phyloP scores from a whole-genome alignment of 1,284 basidiomycete genomes.

The Xerocomus nothofagi region DNA sequence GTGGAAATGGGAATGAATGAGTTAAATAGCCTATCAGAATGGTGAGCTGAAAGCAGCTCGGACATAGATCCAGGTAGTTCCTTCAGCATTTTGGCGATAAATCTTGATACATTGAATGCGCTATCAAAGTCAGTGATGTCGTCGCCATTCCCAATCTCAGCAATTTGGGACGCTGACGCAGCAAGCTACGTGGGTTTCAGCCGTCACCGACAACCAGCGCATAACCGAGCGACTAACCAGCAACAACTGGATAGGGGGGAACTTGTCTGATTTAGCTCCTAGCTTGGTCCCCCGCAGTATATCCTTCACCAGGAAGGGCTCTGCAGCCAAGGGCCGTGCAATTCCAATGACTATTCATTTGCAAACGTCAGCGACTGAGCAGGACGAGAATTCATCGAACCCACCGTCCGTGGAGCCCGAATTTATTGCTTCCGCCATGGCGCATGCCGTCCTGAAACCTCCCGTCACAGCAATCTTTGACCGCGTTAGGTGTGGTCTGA shows the following conservation, averaged over 20 bases:
- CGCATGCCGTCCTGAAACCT: slow-evolving; percentile 43
- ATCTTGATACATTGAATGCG: slow-evolving; percentile 33
- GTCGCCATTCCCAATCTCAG: slow-evolving; percentile 35
- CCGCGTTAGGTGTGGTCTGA: slow-evolving; percentile 37
- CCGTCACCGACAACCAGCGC: background rate
- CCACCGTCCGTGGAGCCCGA: slow-evolving; percentile 32
- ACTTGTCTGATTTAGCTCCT: slow-evolving; percentile 32
- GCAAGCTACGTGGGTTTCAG: slow-evolving; percentile 25
- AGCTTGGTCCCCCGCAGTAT: slow-evolving; percentile 38
- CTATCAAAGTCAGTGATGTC: slow-evolving; percentile 36
- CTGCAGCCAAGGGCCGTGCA: slow-evolving; percentile 44
- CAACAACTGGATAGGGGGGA: slow-evolving; percentile 30
- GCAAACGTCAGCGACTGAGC: background rate
- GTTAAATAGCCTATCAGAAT: background rate
- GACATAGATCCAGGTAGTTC: slow-evolving; percentile 35
- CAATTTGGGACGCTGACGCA: slow-evolving; percentile 32
- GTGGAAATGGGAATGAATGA: background rate
- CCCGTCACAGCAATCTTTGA: slow-evolving; percentile 47
- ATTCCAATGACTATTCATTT: slow-evolving; percentile 42
- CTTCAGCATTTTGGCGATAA: slow-evolving; percentile 33
- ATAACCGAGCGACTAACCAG: slow-evolving; percentile 23
- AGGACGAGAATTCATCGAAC: slow-evolving; percentile 4
- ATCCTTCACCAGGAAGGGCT: slow-evolving; percentile 43
- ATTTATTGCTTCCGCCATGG: slow-evolving; percentile 42
- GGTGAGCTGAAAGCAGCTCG: slow-evolving; percentile 26